A percentile compares a stretch with the other conserved stretches of the same genome.
These are phyloP conservation scores for Clarireedia hainanense DNA, from an alignment of 2,329 filamentous ascomycete species.

Conservation along the genomic window DNA sequence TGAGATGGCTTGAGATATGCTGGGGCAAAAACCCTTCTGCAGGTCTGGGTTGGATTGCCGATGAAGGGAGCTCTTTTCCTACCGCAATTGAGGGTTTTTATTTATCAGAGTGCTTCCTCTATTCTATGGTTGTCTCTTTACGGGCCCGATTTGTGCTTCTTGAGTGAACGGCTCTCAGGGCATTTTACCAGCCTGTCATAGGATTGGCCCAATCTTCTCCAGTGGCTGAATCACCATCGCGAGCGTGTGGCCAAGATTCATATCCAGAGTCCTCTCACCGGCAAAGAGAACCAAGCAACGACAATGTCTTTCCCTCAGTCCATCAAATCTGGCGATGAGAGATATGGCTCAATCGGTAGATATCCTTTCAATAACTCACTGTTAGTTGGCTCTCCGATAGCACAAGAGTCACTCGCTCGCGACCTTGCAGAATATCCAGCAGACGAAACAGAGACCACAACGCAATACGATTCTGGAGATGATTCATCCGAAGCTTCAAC, in stretches of 20 bases:
- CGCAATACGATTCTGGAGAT: constrained; percentile 35
- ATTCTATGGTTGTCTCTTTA: too few relatives aligned
- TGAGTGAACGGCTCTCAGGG: too few relatives aligned
- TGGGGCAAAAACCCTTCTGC: too few relatives aligned
- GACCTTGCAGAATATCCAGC: constrained; percentile 60
- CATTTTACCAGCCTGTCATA: too few relatives aligned
- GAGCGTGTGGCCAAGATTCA: background rate
- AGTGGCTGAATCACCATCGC: too few relatives aligned
- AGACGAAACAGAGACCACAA: constrained; percentile 39
- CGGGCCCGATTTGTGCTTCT: too few relatives aligned
- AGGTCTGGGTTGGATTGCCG: too few relatives aligned
- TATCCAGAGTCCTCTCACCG: background rate
- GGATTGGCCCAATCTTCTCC: too few relatives aligned
- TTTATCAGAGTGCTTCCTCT: too few relatives aligned
- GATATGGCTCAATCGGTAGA: constrained; percentile 21
- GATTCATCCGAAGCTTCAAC: constrained; percentile 27
- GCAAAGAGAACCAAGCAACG: background rate
- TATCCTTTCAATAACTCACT: constrained; percentile 38
- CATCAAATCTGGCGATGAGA: constrained; percentile 14
- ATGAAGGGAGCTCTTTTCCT: too few relatives aligned
- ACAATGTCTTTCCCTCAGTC: constrained; percentile 24
- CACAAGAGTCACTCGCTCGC: constrained; percentile 55
- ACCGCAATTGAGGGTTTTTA: too few relatives aligned
- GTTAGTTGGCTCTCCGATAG: constrained; percentile 54
- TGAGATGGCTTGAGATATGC: too few relatives aligned